Conservation (phyloP, 106 monocot genomes). For the Triglochin maritima region DNA sequence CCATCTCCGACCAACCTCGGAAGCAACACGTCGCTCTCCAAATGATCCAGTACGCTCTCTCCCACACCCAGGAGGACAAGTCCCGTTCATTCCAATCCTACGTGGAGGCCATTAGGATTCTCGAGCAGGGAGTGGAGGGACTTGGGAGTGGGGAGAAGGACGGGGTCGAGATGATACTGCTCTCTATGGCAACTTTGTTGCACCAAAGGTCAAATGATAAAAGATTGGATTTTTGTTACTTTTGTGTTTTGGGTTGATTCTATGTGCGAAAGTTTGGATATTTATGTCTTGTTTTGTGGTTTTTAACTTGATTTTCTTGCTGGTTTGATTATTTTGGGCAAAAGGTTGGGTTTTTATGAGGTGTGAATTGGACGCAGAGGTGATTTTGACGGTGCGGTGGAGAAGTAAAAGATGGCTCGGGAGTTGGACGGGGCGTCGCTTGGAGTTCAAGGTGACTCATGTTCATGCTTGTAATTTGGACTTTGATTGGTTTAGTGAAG, state of each 20-base stretch:
- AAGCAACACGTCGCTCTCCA: conserved; percentile 7
- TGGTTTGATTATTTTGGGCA: too few species aligned
- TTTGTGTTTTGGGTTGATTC: too few species aligned
- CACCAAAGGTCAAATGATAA: conserved; percentile 11
- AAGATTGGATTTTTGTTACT: not conserved
- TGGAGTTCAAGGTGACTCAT: conserved; percentile 51
- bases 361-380: too few species aligned
- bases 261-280: not conserved
- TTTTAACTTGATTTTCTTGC: not conserved
- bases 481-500: not conserved
- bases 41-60: conserved; percentile 26
- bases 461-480: not conserved
- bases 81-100: conserved; percentile 18
- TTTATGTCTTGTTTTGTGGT: not conserved
- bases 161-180: conserved; percentile 14
- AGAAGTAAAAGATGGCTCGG: conserved; percentile 61
- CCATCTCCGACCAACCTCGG: not conserved
- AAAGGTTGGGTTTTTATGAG: too few species aligned
- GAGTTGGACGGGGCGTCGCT: conserved; percentile 24
- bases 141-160: conserved; percentile 4
- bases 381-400: conserved; percentile 46
- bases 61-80: conserved; percentile 8
- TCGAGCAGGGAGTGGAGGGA: conserved; percentile 13
- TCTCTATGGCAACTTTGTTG: conserved; percentile 20
- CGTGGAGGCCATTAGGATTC: conserved; percentile 15